phyloP scores from a whole-genome alignment of 1,284 basidiomycete species.

The Tilletia indica region DNA sequence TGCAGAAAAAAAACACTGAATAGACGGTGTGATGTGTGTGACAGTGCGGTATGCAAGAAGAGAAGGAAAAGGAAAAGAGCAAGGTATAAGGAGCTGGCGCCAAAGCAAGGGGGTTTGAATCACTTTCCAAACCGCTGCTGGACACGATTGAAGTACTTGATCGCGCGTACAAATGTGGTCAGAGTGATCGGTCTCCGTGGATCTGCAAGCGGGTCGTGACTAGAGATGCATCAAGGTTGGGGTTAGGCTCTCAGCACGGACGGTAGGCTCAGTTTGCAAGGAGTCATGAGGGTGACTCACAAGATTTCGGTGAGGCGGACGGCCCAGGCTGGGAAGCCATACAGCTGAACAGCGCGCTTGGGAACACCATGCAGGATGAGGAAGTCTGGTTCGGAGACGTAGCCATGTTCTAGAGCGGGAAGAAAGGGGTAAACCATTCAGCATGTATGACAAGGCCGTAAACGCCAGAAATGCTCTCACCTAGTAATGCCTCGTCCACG shows the following conservation, averaged over 20 bases:
- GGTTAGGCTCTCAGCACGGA: neutral
- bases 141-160: slow-evolving; percentile 11
- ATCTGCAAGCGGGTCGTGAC: slow-evolving; percentile 7
- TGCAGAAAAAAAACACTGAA: too few relatives aligned
- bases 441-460: neutral
- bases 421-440: neutral
- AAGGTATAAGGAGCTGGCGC: neutral
- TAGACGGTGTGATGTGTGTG: too few relatives aligned
- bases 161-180: slow-evolving; percentile 1
- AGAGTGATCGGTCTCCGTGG: slow-evolving; percentile 11
- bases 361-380: slow-evolving; percentile 11
- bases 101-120: neutral
- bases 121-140: slow-evolving; percentile 15
- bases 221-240: neutral
- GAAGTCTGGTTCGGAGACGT: slow-evolving; percentile 6
- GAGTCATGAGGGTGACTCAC: neutral
- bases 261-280: neutral
- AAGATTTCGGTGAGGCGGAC: slow-evolving; percentile 12
- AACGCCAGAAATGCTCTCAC: neutral
- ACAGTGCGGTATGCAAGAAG: neutral
- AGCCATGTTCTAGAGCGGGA: neutral
- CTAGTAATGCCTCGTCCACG: neutral
- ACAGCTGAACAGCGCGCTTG: slow-evolving; percentile 1
- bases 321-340: slow-evolving; percentile 8
- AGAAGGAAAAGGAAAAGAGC: too few relatives aligned